Conservation (phyloP, 441 rosid genomes). For the Aquilaria agallochum region DNA sequence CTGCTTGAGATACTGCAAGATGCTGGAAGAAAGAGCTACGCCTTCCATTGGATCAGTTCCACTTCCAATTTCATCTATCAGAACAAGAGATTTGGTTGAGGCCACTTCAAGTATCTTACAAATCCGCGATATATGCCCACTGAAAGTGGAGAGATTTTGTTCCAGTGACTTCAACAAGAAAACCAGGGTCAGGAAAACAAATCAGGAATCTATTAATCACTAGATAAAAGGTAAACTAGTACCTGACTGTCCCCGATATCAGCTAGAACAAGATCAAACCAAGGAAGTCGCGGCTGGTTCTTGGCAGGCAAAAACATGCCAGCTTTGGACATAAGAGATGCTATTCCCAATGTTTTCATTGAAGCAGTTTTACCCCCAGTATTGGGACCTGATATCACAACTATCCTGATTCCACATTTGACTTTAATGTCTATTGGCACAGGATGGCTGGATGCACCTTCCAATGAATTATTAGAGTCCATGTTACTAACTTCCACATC, state of each 20-base stretch:
- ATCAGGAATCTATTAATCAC: constrained; percentile 15
- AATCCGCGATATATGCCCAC: constrained; percentile 81
- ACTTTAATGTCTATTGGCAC: constrained; percentile 89
- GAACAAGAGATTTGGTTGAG: constrained; percentile 77
- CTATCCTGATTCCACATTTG: constrained; percentile 57
- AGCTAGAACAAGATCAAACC: constrained; percentile 92
- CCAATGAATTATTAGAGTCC: constrained; percentile 17
- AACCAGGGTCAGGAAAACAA: constrained; percentile 39
- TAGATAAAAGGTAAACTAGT: constrained; percentile 7
- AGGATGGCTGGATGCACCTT: constrained; percentile 44
- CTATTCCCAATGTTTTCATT: constrained; percentile 86
- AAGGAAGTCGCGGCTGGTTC: constrained; percentile 69
- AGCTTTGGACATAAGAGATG: constrained; percentile 87
- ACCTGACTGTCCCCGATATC: constrained; percentile 99
- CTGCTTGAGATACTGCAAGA: constrained; percentile 59
- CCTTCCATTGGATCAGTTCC: constrained; percentile 99
- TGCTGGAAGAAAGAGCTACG: constrained; percentile 79
- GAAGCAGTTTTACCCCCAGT: constrained; percentile 98
- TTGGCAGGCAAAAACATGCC: constrained; percentile 89
- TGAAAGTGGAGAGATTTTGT: constrained; percentile 88
- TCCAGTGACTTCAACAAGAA: constrained; percentile 74
- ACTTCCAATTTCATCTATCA: constrained; percentile 88
- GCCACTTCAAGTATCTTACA: constrained; percentile 64
- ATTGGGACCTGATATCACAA: constrained; percentile 90
- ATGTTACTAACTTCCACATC: constrained; percentile 21